phyloP scores from a whole-genome alignment of 345 rosid genomes.

The Ricinus communis region DNA sequence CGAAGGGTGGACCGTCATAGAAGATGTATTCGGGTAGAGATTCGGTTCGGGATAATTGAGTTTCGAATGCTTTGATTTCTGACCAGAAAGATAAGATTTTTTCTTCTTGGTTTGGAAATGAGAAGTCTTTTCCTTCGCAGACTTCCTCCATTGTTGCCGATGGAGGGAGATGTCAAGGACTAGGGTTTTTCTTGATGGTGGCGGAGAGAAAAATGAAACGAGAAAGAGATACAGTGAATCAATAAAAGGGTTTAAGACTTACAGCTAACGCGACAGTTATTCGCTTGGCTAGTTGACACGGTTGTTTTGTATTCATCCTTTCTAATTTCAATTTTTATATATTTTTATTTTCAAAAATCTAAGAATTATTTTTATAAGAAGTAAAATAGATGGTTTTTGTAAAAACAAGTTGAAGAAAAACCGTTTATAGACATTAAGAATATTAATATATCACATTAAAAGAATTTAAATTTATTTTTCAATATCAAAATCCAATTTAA shows the following conservation, averaged over 20 bases:
- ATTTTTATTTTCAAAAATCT: too few relatives aligned
- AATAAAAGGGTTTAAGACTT: neutral
- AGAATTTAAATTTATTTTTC: too few relatives aligned
- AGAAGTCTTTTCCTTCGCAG: slow-evolving; percentile 82
- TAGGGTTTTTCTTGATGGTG: slow-evolving; percentile 4
- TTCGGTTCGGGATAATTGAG: slow-evolving; percentile 62
- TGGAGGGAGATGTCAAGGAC: neutral
- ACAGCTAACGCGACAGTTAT: neutral
- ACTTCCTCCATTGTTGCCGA: slow-evolving; percentile 75
- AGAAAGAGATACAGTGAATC: neutral
- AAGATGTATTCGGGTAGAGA: slow-evolving; percentile 73
- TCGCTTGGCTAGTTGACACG: neutral
- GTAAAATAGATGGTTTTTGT: too few relatives aligned
- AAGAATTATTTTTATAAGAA: too few relatives aligned
- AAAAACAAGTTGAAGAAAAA: too few relatives aligned
- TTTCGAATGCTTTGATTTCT: slow-evolving; percentile 73
- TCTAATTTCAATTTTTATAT: too few relatives aligned
- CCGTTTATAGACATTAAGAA: too few relatives aligned
- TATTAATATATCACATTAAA: too few relatives aligned
- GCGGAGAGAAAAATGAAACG: neutral
- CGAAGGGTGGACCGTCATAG: slow-evolving; percentile 98
- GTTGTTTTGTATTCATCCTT: too few relatives aligned
- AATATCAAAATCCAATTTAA: too few relatives aligned
- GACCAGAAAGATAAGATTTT: slow-evolving; percentile 58
- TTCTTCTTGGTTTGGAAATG: slow-evolving; percentile 80